Percentiles rank a stretch among this genome's conserved stretches.
Evolutionary conservation across 148 eudicot genomes (phyloP).

Genomic region (Diospyros kaki): DNA sequence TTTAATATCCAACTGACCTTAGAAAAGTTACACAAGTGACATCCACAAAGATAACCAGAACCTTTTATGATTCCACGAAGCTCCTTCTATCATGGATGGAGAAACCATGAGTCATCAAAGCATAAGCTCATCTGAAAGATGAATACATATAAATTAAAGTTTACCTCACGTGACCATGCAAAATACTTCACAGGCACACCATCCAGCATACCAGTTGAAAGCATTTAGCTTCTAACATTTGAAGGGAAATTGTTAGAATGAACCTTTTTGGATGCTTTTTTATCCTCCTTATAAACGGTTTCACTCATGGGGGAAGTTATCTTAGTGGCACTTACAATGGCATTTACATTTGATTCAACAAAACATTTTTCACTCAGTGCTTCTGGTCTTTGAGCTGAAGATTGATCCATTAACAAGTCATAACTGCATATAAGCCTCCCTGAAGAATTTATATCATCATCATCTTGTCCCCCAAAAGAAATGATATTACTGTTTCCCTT

Average conservation of each 20-base stretch:
- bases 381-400: slow-evolving; percentile 33
- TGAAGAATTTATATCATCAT: slow-evolving; percentile 27
- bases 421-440: slow-evolving; percentile 25
- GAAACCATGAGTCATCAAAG: slow-evolving; percentile 8
- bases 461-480: slow-evolving; percentile 55
- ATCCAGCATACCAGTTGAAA: slow-evolving; percentile 82
- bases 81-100: slow-evolving; percentile 46
- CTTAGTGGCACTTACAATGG: slow-evolving; percentile 26
- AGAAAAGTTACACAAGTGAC: slow-evolving; percentile 59
- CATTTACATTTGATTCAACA: slow-evolving; percentile 29
- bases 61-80: slow-evolving; percentile 67
- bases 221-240: slow-evolving; percentile 63
- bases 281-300: slow-evolving; percentile 37
- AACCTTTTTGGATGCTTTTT: slow-evolving; percentile 41
- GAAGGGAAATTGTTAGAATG: slow-evolving; percentile 71
- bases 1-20: slow-evolving; percentile 40
- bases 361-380: slow-evolving; percentile 23
- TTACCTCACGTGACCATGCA: slow-evolving; percentile 83
- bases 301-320: slow-evolving; percentile 22
- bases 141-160: not conserved
- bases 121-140: slow-evolving; percentile 6
- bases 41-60: slow-evolving; percentile 77
- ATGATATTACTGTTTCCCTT: slow-evolving; percentile 49
- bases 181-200: slow-evolving; percentile 80
- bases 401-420: slow-evolving; percentile 33